These are phyloP conservation scores for Acer negundo DNA, from an alignment of 345 rosid species.

Conservation along the genomic window DNA sequence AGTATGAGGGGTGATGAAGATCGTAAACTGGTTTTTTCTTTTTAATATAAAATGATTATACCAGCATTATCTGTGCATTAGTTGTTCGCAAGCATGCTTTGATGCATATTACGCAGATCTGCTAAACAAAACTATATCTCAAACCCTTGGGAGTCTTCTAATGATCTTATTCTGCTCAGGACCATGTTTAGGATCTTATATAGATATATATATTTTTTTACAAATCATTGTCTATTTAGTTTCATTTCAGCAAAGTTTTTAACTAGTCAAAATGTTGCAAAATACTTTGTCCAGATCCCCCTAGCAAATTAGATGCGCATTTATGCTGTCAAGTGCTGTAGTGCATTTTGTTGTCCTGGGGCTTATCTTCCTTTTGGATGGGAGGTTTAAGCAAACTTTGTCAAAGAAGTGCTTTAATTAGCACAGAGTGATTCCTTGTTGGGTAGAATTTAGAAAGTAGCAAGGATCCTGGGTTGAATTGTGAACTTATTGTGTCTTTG, in stretches of 20 bases:
- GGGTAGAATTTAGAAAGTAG: not conserved
- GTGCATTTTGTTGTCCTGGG: not conserved
- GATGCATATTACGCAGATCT: not conserved
- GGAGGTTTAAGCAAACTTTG: not conserved
- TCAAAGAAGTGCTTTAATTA: not conserved
- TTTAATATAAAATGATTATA: not conserved
- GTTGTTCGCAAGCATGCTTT: not conserved
- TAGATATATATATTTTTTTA: not conserved
- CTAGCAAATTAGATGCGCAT: not conserved
- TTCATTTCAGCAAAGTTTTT: not conserved
- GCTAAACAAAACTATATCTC: not conserved
- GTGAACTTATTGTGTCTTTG: not conserved
- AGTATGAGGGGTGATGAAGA: not conserved
- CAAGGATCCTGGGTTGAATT: not conserved
- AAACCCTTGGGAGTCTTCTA: not conserved
- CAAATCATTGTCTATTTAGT: not conserved
- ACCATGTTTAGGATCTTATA: not conserved
- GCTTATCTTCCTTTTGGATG: not conserved
- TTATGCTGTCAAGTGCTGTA: not conserved
- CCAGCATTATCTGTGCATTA: constrained; percentile 2
- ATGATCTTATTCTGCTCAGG: no score
- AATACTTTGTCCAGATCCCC: not conserved
- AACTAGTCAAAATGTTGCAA: not conserved
- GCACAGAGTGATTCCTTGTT: not conserved
- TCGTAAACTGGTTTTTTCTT: not conserved